A percentile compares a stretch with the other conserved stretches of the same genome.
phyloP scores from a whole-genome alignment of 163 green algal genomes.

The Chlamydomonas reinhardtii region DNA sequence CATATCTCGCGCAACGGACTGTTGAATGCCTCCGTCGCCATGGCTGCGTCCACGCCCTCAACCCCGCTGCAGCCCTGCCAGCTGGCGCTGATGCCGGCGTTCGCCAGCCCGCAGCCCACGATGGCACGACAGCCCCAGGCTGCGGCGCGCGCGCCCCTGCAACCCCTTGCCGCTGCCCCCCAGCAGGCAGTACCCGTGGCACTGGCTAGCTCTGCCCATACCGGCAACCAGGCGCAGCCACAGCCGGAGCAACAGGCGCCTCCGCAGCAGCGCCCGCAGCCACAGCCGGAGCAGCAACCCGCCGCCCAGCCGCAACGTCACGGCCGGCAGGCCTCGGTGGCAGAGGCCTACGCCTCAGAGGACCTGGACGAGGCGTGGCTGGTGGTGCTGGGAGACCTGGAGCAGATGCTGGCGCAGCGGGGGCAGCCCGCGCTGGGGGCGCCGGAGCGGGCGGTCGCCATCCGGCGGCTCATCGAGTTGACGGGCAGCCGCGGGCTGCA shows the following conservation, averaged over 20 bases:
- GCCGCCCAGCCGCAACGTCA: slow-evolving; percentile 25
- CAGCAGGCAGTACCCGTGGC: neutral
- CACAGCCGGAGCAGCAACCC: neutral
- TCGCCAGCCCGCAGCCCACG: too few relatives aligned
- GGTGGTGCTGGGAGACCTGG: slow-evolving; percentile 40
- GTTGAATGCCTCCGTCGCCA: too few relatives aligned
- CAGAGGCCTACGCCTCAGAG: slow-evolving; percentile 1
- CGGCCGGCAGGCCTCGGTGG: slow-evolving; percentile 5
- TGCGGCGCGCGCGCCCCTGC: too few relatives aligned
- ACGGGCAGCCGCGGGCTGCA: slow-evolving; percentile 39
- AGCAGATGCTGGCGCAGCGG: neutral
- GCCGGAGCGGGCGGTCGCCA: slow-evolving; percentile 32
- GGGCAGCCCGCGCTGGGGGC: slow-evolving; percentile 7
- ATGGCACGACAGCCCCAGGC: neutral
- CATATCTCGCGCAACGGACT: neutral
- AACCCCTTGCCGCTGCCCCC: neutral
- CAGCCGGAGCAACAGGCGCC: neutral
- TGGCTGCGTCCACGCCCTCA: too few relatives aligned
- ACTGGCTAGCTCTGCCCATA: neutral
- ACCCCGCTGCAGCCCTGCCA: neutral
- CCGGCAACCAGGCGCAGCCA: neutral
- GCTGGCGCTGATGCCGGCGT: too few relatives aligned
- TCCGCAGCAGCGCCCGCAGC: neutral
- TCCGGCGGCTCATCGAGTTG: slow-evolving; percentile 9
- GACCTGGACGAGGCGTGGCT: slow-evolving; percentile 36